These are phyloP conservation scores for Colletotrichum sp. DNA, from an alignment of 2,329 filamentous ascomycete species.

Conservation along the genomic window DNA sequence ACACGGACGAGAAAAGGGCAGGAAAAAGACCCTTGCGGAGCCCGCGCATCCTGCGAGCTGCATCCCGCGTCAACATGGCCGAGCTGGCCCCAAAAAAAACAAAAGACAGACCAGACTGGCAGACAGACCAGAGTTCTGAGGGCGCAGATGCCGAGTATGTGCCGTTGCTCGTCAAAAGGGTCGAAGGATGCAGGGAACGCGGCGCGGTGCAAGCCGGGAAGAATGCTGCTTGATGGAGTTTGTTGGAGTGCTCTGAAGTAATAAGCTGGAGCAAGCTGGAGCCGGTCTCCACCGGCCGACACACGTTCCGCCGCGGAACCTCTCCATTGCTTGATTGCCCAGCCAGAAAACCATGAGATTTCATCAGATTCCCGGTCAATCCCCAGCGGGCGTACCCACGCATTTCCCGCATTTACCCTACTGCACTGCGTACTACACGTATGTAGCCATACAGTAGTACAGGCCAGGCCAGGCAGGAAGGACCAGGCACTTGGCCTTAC, in stretches of 20 bases:
- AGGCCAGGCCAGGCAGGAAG: neutral
- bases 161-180: neutral
- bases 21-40: neutral
- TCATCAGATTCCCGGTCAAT: neutral
- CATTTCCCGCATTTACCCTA: neutral
- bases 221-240: neutral
- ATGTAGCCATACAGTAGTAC: neutral
- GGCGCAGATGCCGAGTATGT: conserved; percentile 4
- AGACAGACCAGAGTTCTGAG: neutral
- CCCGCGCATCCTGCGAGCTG: neutral
- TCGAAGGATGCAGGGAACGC: neutral
- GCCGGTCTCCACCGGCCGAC: conserved; percentile 7
- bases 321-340: conserved; percentile 7
- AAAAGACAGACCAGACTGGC: neutral
- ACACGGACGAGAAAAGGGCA: neutral
- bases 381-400: neutral
- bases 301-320: conserved; percentile 16
- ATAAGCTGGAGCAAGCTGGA: neutral
- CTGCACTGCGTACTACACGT: neutral
- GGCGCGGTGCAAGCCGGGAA: neutral
- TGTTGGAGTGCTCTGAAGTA: neutral
- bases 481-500: neutral
- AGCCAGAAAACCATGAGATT: neutral
- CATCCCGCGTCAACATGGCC: neutral
- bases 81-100: neutral